Percentiles rank a stretch among this genome's conserved stretches.
Conservation (phyloP, 306 rosid species). For the Vigna radiata region DNA sequence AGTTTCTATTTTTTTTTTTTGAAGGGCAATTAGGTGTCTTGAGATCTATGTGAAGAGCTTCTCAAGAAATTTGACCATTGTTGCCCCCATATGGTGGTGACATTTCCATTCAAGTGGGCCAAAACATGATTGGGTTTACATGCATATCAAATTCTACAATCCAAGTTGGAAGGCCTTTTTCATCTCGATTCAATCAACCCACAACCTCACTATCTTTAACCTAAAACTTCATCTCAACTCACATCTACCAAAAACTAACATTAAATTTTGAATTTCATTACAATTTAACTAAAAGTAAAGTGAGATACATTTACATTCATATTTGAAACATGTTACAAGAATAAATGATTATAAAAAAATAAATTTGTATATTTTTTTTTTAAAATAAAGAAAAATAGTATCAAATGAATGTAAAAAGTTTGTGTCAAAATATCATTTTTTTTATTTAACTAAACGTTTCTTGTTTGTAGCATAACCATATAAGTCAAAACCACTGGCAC, state of each 20-base stretch:
- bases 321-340: no score
- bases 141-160: not conserved
- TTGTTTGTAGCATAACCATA: not conserved
- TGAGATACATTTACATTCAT: no score
- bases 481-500: no score
- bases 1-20: not conserved
- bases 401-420: no score
- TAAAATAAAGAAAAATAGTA: no score
- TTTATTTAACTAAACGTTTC: no score
- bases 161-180: conserved; percentile 29
- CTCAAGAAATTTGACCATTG: conserved; percentile 32
- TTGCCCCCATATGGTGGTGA: conserved; percentile 19
- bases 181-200: not conserved
- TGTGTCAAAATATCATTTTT: no score
- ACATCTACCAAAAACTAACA: not conserved
- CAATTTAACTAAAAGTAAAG: no score
- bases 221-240: not conserved
- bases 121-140: conserved; percentile 15
- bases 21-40: not conserved
- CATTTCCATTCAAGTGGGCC: conserved; percentile 28
- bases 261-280: not conserved
- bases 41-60: conserved; percentile 37
- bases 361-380: no score
- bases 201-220: not conserved
- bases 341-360: no score